Percentiles rank a stretch among this genome's conserved stretches.
Conservation (phyloP, 2,329 filamentous ascomycete species). For the Beauveria caledonica region DNA sequence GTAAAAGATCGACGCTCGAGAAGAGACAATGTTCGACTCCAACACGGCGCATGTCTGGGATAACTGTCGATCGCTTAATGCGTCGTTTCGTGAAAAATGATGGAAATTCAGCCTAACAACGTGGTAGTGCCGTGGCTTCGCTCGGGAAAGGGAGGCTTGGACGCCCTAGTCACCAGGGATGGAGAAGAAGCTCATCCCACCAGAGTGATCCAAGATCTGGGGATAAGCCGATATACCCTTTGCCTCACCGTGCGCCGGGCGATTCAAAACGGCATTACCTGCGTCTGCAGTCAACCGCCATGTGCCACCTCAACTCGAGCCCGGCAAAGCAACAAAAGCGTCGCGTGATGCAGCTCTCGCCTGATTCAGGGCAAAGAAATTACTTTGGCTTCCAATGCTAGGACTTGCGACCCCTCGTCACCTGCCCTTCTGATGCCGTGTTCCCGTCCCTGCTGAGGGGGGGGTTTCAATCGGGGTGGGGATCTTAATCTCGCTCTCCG, state of each 20-base stretch:
- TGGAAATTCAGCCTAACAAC: background rate
- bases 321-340: background rate
- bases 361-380: background rate
- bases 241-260: background rate
- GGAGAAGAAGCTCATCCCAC: background rate
- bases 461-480: slow-evolving; percentile 4
- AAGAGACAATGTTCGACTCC: too few species aligned
- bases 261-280: background rate
- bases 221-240: background rate
- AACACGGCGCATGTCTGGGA: too few species aligned
- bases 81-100: too few species aligned
- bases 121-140: background rate
- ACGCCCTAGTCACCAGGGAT: background rate
- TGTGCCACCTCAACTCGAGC: background rate
- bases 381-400: background rate
- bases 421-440: background rate
- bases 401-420: background rate
- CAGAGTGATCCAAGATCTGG: background rate
- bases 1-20: too few species aligned
- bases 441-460: background rate
- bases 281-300: background rate
- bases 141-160: background rate
- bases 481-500: background rate
- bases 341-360: slow-evolving; percentile 6
- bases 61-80: too few species aligned